These are phyloP conservation scores for Pichia kudriavzevii DNA, from an alignment of 1,139 yeast species.

Conservation along the genomic window DNA sequence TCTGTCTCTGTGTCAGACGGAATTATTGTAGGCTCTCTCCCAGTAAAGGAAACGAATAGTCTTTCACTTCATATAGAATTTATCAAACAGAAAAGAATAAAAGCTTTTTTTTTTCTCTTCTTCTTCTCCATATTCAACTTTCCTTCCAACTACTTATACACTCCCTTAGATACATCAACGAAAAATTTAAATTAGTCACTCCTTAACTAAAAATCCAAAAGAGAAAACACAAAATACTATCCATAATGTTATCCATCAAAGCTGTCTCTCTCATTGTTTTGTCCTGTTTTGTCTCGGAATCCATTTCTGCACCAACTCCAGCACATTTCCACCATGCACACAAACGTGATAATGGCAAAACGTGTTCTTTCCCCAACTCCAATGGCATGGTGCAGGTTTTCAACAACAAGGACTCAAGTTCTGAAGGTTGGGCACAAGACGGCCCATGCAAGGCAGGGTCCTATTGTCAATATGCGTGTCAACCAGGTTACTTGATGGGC, in stretches of 20 bases:
- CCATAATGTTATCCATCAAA: conserved; percentile 19
- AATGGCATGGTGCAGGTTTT: conserved; percentile 57
- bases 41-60: no score
- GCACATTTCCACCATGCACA: conserved; percentile 25
- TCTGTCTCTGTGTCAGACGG: no score
- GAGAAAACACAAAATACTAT: no score
- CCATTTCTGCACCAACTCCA: conserved; percentile 16
- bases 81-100: no score
- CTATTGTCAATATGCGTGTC: conserved; percentile 85
- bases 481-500: conserved; percentile 74
- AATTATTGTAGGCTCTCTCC: no score
- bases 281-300: conserved; percentile 10
- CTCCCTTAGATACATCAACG: background rate
- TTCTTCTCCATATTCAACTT: no score
- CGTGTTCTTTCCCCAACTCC: conserved; percentile 61
- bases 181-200: background rate
- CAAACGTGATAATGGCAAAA: conserved; percentile 30
- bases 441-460: conserved; percentile 64
- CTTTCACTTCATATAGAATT: no score
- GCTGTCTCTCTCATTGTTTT: conserved; percentile 11
- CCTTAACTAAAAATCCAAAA: background rate
- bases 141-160: background rate
- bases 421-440: conserved; percentile 88
- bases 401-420: conserved; percentile 41
- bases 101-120: no score